These are phyloP conservation scores for Aspergillus clavatus DNA, from an alignment of 2,329 filamentous ascomycete genomes.

Conservation along the genomic window DNA sequence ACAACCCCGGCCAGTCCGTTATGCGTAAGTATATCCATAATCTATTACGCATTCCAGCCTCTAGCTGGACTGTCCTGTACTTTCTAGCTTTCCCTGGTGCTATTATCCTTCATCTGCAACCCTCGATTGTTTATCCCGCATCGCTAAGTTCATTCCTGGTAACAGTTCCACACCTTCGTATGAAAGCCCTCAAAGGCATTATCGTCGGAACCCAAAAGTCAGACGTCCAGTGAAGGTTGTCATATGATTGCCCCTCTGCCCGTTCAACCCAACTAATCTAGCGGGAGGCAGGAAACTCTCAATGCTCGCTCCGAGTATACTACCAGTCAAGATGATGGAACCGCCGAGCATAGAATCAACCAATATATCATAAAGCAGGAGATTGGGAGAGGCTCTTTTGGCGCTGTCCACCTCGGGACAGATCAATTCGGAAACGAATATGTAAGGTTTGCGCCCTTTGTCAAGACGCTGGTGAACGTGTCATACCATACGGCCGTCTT, in stretches of 20 bases:
- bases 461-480: not conserved
- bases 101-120: not conserved
- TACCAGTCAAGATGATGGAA: constrained; percentile 77
- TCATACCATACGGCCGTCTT: constrained; percentile 14
- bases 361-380: constrained; percentile 93
- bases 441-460: constrained; percentile 51
- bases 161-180: constrained; percentile 54
- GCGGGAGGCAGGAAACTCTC: constrained; percentile 67
- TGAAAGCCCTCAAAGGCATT: constrained; percentile 61
- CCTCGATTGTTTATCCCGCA: not conserved
- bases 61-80: not conserved
- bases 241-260: not conserved
- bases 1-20: constrained; percentile 19
- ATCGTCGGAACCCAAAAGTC: constrained; percentile 56
- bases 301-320: constrained; percentile 83
- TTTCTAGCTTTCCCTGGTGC: not conserved
- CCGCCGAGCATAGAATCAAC: constrained; percentile 80
- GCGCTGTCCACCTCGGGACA: constrained; percentile 81
- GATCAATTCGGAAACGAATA: constrained; percentile 93
- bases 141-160: constrained; percentile 2
- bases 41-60: constrained; percentile 2
- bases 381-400: constrained; percentile 94
- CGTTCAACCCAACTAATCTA: not conserved
- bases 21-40: constrained; percentile 21
- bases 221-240: constrained; percentile 59